Evolutionary conservation across 2,329 filamentous ascomycete genomes (phyloP), one percentile per base, ranked within the genome.

Genomic region (Colletotrichum caudatum): DNA sequence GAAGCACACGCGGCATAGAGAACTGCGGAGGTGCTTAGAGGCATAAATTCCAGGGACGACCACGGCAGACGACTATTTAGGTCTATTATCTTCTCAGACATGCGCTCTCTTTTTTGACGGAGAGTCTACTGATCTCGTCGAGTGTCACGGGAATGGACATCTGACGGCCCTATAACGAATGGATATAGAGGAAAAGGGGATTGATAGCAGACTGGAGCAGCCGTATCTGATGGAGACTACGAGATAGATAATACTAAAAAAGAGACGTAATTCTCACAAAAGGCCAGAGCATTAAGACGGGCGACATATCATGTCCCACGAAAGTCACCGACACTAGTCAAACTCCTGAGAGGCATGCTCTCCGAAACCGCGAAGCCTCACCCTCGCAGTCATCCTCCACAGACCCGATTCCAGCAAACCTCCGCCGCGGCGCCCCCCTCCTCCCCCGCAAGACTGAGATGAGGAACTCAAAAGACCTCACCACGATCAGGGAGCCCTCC

Each of bases 231-330:
- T 46, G 14, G 39, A 18, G 39, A 9, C 1, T 20, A 44, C 18
- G 20, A 44, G 20, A 20, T 5, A 44, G 41, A 44, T 44, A 8
- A 0, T 8, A 4, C n/a, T n/a, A n/a, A n/a, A 20, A 46, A n/a
- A 46, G 20, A 46, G 18, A 46, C 14, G 44, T n/a, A 7, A 20
- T 20, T 46, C 20, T 46, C 44, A 14, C 14, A 7, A 16, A 16
- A 7, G 20, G 1, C 11, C 7, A 44, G 2, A 18, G 1, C 44
- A n/a, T n/a, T 1, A n/a, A n/a, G 2, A 3, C 18, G 3, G 20
- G 18, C 11, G 44, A n/a, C 18, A n/a, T 20, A 20, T 46, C 44
- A 18, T 46, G 20, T n/a, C n/a, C 44, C 44, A 46, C 8, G 44
- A 44, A 44, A 4, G 20, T 7, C 20, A 46, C 11, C 5, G 16